These are phyloP conservation scores for Malassezia nana DNA, from an alignment of 1,284 basidiomycete species.

Conservation along the genomic window DNA sequence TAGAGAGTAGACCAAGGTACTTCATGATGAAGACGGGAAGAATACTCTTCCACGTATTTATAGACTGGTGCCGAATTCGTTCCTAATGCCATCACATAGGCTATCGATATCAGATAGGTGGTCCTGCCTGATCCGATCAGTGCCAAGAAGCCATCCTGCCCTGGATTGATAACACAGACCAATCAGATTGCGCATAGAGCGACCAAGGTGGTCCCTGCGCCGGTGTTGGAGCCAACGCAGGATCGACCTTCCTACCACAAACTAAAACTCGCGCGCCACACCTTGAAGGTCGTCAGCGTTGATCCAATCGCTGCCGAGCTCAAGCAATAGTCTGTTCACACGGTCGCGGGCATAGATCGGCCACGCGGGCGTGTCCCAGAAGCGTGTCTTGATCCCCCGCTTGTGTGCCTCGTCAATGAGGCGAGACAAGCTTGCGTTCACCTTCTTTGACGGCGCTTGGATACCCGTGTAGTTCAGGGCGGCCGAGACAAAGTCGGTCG, in stretches of 20 bases:
- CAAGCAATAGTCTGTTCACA: neutral
- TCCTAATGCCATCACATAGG: too few species aligned
- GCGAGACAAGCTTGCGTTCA: neutral
- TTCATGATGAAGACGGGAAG: neutral
- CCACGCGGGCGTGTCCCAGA: slow-evolving; percentile 1
- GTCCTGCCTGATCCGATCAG: neutral
- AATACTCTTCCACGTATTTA: too few species aligned
- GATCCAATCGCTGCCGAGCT: slow-evolving; percentile 7
- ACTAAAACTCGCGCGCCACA: neutral
- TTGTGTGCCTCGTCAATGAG: slow-evolving; percentile 18
- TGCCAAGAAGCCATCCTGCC: neutral
- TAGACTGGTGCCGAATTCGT: too few species aligned
- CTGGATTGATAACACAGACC: neutral
- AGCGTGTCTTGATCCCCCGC: slow-evolving; percentile 11
- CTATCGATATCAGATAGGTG: slow-evolving; percentile 4
- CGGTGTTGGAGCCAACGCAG: too few species aligned
- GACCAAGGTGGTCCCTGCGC: too few species aligned
- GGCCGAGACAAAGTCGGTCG: slow-evolving; percentile 7
- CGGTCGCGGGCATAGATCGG: neutral
- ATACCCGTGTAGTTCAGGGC: slow-evolving; percentile 19
- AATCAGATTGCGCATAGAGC: neutral
- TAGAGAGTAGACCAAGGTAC: neutral
- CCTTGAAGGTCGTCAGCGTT: neutral
- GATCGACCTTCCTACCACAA: too few species aligned
- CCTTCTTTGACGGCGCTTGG: slow-evolving; percentile 9